Base-by-base conservation (phyloP, 2,329 filamentous ascomycete genomes). In the Penicillium sp. region DNA sequence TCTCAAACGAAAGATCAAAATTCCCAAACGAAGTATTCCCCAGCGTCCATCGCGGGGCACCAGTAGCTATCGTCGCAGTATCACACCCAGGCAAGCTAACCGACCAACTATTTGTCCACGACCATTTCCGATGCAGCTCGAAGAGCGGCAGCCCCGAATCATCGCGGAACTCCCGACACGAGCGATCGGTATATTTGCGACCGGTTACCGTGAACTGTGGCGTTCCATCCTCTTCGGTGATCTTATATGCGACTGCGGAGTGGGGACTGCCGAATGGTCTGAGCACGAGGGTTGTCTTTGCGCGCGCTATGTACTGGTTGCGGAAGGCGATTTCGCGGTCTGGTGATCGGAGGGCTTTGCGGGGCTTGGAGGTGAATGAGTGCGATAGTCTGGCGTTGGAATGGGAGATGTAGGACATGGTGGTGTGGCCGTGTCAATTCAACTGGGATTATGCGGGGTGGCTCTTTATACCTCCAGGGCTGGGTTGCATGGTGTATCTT, bases 91-190 rank as follows among this genome's bases (percentile, higher is more conserved):
- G 60, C 31, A 64, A 51, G 29, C 58, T 61, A 13, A 64, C 50
- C 6, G 33, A 57, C 60, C 62, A 64, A n/a, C 47, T 43, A 50
- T 50, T 61, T 6, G 46, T 50, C 11, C 59, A 47, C 2, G 53
- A 52, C 19, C 50, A 53, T 33, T 58, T 62, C 3, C 53, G 50
- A 41, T 68, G 64, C 2, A 70, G 59, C 29, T 70, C 67, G 29
- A 69, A 70, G 3, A 68, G 54, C 23, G 68, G 67, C 4, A 70
- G 49, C 2, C 66, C 68, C 8, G 66, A 65, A 2, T 53, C 49
- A 53, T 69, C 68, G 9, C 65, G 64, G 38, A 69, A 64, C 34
- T 69, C 68, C 0, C 67, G 63, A 53, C 62, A 67, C 0, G 60
- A 55, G 21, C 65, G 57, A 47, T 64, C 53, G 23, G 56, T 61